These are phyloP conservation scores for Psilocybe sp. DNA, from an alignment of 768 basidiomycete genomes.

Conservation along the genomic window DNA sequence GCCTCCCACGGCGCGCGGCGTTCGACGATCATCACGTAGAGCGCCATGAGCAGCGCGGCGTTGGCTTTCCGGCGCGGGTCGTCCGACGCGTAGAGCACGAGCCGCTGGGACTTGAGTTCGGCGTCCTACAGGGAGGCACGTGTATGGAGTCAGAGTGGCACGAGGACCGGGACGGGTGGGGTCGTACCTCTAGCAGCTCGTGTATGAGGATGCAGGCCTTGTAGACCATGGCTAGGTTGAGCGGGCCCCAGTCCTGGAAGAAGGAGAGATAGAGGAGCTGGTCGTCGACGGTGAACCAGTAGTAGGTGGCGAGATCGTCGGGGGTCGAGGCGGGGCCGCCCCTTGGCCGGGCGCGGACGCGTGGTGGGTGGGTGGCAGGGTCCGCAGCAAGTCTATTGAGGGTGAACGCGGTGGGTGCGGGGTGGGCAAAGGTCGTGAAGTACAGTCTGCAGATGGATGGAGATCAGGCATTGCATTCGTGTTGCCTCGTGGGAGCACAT, in stretches of 20 bases:
- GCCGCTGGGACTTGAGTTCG: conserved; percentile 65
- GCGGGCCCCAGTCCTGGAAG: conserved; percentile 92
- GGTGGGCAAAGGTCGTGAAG: conserved; percentile 86
- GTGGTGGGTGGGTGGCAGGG: conserved; percentile 47
- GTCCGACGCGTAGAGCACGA: conserved; percentile 86
- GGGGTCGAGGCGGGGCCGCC: conserved; percentile 63
- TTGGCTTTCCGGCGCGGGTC: conserved; percentile 90
- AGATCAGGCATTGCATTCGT: not conserved
- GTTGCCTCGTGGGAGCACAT: conserved; percentile 9
- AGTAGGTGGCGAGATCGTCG: conserved; percentile 75
- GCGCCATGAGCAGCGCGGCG: conserved; percentile 89
- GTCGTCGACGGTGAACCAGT: conserved; percentile 93
- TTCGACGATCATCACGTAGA: conserved; percentile 96
- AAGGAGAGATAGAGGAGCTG: conserved; percentile 90
- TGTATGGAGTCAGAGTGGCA: conserved; percentile 30
- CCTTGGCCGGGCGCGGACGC: conserved; percentile 57
- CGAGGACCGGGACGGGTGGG: conserved; percentile 25
- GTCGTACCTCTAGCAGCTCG: conserved; percentile 73
- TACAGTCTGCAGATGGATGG: conserved; percentile 54
- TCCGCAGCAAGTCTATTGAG: conserved; percentile 62
- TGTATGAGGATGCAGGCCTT: conserved; percentile 91
- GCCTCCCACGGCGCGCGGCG: conserved; percentile 91
- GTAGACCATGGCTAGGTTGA: conserved; percentile 91
- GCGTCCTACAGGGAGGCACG: conserved; percentile 57
- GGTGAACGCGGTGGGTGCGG: conserved; percentile 59